Conservation (phyloP, 306 rosid genomes). For the Cicer cuneatum region DNA sequence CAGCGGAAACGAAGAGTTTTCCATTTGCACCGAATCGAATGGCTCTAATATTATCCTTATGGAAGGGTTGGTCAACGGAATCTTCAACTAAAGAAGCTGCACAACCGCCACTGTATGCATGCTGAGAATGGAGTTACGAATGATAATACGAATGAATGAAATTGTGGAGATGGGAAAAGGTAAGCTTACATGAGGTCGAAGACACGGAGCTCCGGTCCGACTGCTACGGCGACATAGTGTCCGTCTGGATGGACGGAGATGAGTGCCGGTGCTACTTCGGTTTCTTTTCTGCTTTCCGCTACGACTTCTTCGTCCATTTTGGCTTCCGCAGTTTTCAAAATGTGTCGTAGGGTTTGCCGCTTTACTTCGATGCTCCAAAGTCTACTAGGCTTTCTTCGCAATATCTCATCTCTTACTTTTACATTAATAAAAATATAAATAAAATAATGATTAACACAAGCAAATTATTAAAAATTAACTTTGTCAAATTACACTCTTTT, state of each 20-base stretch:
- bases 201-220: conserved; percentile 84
- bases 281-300: conserved; percentile 56
- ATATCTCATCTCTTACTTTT: too few species aligned
- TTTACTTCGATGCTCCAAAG: conserved; percentile 28
- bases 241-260: conserved; percentile 75
- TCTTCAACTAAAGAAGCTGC: conserved; percentile 66
- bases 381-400: conserved; percentile 20
- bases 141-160: background rate
- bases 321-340: background rate
- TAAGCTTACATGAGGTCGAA: conserved; percentile 70
- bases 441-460: too few species aligned
- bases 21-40: conserved; percentile 74
- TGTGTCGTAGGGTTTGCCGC: conserved; percentile 54
- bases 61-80: conserved; percentile 49
- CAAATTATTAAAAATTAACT: too few species aligned
- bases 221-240: conserved; percentile 68
- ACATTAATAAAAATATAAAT: too few species aligned
- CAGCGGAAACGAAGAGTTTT: conserved; percentile 81
- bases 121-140: background rate
- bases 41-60: conserved; percentile 79
- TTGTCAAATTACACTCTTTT: too few species aligned
- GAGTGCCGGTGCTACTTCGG: conserved; percentile 83
- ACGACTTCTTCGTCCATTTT: conserved; percentile 57
- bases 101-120: conserved; percentile 54
- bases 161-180: background rate